A percentile compares a stretch with the other conserved stretches of the same genome.
Conservation (phyloP, 2,329 filamentous ascomycete genomes). For the Penicillium sp. region DNA sequence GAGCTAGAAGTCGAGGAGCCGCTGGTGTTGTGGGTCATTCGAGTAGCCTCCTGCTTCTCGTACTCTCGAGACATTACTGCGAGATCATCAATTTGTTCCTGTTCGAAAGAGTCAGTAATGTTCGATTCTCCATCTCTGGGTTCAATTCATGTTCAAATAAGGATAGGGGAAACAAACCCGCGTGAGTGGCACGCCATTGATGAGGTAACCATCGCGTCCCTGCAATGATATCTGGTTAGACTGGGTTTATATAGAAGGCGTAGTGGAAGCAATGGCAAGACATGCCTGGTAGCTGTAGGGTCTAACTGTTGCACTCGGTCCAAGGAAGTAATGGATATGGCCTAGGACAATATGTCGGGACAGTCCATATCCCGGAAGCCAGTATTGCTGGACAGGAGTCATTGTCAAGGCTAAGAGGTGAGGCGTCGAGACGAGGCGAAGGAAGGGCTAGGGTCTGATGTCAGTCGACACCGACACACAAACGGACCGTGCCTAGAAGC, state of each 20-base stretch:
- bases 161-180: slow-evolving; percentile 35
- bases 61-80: slow-evolving; percentile 49
- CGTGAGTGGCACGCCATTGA: slow-evolving; percentile 48
- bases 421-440: slow-evolving; percentile 3
- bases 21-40: slow-evolving; percentile 39
- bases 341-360: slow-evolving; percentile 51
- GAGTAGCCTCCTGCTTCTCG: slow-evolving; percentile 48
- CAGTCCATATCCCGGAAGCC: slow-evolving; percentile 51
- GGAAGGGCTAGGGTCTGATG: slow-evolving; percentile 1
- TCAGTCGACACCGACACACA: slow-evolving; percentile 6
- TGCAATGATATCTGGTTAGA: slow-evolving; percentile 32
- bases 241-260: slow-evolving; percentile 11
- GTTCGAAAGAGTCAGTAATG: slow-evolving; percentile 11
- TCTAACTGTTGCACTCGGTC: slow-evolving; percentile 48
- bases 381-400: slow-evolving; percentile 47
- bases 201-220: slow-evolving; percentile 52
- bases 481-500: slow-evolving; percentile 11
- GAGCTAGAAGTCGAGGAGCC: slow-evolving; percentile 14
- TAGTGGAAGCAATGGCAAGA: slow-evolving; percentile 4
- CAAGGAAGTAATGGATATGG: slow-evolving; percentile 51
- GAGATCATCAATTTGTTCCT: slow-evolving; percentile 54
- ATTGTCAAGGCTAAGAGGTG: slow-evolving; percentile 22
- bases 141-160: not conserved
- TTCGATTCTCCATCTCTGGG: not conserved
- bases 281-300: slow-evolving; percentile 51